These are phyloP conservation scores for Talaromyces sp. DNA, from an alignment of 2,329 filamentous ascomycete species.

Conservation along the genomic window DNA sequence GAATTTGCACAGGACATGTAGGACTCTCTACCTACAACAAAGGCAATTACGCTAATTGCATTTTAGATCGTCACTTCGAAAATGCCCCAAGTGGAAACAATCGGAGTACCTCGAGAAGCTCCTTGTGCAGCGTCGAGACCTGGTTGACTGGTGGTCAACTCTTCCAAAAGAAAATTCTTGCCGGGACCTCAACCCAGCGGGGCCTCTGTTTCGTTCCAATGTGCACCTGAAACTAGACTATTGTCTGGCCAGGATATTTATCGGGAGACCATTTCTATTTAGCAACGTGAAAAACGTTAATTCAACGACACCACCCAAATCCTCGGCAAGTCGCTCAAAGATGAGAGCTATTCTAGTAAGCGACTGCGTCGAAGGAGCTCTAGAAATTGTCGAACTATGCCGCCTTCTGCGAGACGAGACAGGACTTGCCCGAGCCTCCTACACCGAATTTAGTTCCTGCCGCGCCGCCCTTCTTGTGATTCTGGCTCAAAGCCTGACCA, in stretches of 20 bases:
- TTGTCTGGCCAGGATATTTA: conserved; percentile 50
- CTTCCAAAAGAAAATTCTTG: conserved; percentile 35
- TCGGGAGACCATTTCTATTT: conserved; percentile 52
- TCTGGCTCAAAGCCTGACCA: conserved; percentile 35
- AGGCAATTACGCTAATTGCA: background rate
- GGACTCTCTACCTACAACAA: conserved; percentile 3
- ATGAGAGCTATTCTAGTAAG: conserved; percentile 40
- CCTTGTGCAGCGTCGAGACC: conserved; percentile 32
- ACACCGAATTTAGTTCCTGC: conserved; percentile 54
- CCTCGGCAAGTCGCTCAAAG: conserved; percentile 27
- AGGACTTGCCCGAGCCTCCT: conserved; percentile 51
- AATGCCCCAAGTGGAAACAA: conserved; percentile 34
- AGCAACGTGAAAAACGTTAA: conserved; percentile 29
- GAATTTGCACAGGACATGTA: conserved; percentile 39
- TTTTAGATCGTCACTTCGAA: conserved; percentile 32
- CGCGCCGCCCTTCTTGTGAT: conserved; percentile 50
- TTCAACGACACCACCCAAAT: conserved; percentile 20
- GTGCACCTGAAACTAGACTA: conserved; percentile 51
- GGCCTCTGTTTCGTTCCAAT: conserved; percentile 43
- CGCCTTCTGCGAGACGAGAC: conserved; percentile 46
- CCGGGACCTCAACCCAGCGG: conserved; percentile 36
- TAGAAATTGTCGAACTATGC: conserved; percentile 49
- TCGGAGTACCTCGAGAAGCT: conserved; percentile 36
- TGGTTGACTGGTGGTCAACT: conserved; percentile 40
- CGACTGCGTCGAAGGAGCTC: conserved; percentile 50